Conservation (phyloP, 345 rosid species). For the Erucastrum elatum region DNA sequence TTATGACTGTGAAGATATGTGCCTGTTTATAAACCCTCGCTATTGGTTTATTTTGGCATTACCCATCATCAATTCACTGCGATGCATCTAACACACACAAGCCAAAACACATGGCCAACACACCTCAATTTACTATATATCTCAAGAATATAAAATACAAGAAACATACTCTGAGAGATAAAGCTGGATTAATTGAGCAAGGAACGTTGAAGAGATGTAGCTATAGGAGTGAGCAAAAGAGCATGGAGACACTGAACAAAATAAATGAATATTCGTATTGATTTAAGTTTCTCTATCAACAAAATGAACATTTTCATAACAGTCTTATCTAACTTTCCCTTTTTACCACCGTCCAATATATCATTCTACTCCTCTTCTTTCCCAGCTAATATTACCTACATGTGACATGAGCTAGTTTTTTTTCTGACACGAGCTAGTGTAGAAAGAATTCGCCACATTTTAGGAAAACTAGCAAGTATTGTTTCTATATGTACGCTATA, state of each 20-base stretch:
- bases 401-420: not conserved
- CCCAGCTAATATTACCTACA: slow-evolving; percentile 34
- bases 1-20: slow-evolving; percentile 23
- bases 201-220: slow-evolving; percentile 26
- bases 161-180: slow-evolving; percentile 2
- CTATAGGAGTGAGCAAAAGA: slow-evolving; percentile 24
- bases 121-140: not conserved
- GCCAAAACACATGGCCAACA: slow-evolving; percentile 21
- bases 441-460: not conserved
- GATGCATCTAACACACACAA: slow-evolving; percentile 10
- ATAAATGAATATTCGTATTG: not conserved
- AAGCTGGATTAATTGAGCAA: slow-evolving; percentile 13
- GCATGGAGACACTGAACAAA: slow-evolving; percentile 26
- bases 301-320: slow-evolving; percentile 18
- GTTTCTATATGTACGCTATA: not conserved
- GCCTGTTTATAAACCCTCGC: slow-evolving; percentile 14
- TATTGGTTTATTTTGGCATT: slow-evolving; percentile 28
- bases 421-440: no score
- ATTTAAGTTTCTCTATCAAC: slow-evolving; percentile 1
- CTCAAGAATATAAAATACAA: slow-evolving; percentile 1
- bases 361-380: slow-evolving; percentile 13
- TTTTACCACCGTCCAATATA: not conserved
- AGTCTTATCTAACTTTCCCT: slow-evolving; percentile 12
- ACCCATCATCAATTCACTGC: slow-evolving; percentile 15
- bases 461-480: not conserved